Evolutionary conservation across 192 early-diverging fungal genomes (phyloP), one percentile per base, ranked within the genome.

Genomic region (Linnemannia zychae): DNA sequence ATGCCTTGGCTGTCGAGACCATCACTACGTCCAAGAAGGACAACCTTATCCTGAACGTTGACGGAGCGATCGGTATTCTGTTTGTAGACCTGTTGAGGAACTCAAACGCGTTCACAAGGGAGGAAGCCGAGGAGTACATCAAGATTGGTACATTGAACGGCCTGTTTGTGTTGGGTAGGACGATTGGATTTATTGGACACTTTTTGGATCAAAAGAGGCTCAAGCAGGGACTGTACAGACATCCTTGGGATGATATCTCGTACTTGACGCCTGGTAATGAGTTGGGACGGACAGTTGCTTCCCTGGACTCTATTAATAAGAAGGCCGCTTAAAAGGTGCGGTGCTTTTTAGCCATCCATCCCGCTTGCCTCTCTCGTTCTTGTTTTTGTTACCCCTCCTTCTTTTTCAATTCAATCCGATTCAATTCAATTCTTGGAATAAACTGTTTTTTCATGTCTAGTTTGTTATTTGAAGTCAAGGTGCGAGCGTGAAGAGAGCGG

Each of bases 1-100:
- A 98, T 88, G 98, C 98, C 11, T 90, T 96, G 31, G 95, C 93
- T 67, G 97, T 98, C 28, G 98, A 99, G 90, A 92, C 94, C 63
- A 96, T 99, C 86, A 99, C 98, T 7, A 99, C 98, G 0, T 89
- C 92, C 79, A 99, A 99, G 92, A 99, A 99, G 94, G 98, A 99
- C 89, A 98, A 98, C 87, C 88, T 98, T 87, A 98, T 98, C 67
- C 89, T 98, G 86, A 97, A 98, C 84, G 95, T 98, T 12, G 97
- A 98, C 81, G 97, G 97, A 69, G 97, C 95, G 38, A 96, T 99
- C 74, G 98, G 97, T 68, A 95, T 98, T 48, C 93, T 96, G 65
- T 98, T 99, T 90, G 98, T 99, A 18, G 98, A 99, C 83, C 90
- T 99, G 77, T 90, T 99, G 87, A 88, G 98, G 49, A 91, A 96